Conservation (phyloP, 2,329 filamentous ascomycete genomes). For the Beauveria caledonica region DNA sequence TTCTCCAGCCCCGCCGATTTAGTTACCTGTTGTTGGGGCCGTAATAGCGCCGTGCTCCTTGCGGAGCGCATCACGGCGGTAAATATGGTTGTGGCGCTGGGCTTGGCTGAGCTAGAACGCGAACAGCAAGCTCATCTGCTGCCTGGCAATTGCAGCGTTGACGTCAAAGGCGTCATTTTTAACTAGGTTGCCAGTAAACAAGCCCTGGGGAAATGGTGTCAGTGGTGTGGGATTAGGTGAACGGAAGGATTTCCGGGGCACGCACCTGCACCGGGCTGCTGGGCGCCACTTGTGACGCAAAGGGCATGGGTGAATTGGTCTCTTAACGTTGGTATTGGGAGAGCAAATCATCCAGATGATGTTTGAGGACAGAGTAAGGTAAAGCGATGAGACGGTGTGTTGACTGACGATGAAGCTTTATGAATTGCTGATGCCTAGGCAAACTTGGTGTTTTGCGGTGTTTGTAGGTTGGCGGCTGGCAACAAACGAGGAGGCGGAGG, state of each 20-base stretch:
- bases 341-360: not conserved
- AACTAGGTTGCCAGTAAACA: too few relatives aligned
- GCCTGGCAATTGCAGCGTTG: not conserved
- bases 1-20: constrained; percentile 4
- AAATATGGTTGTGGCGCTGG: not conserved
- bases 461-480: not conserved
- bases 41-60: constrained; percentile 6
- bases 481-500: not conserved
- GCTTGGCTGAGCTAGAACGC: not conserved
- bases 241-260: not conserved
- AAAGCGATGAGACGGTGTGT: too few relatives aligned
- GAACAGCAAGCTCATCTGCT: not conserved
- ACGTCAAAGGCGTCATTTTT: constrained; percentile 8
- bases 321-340: not conserved
- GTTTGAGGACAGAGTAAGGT: not conserved
- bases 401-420: not conserved
- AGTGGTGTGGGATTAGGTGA: not conserved
- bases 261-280: not conserved
- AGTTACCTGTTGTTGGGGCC: constrained; percentile 4
- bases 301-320: not conserved
- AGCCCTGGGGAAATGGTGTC: not conserved
- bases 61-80: constrained; percentile 4
- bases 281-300: not conserved
- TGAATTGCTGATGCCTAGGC: not conserved
- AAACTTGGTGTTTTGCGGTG: not conserved